These are phyloP conservation scores for Wallacemonas sp. DNA, from an alignment of 208 protist species.

Conservation along the genomic window DNA sequence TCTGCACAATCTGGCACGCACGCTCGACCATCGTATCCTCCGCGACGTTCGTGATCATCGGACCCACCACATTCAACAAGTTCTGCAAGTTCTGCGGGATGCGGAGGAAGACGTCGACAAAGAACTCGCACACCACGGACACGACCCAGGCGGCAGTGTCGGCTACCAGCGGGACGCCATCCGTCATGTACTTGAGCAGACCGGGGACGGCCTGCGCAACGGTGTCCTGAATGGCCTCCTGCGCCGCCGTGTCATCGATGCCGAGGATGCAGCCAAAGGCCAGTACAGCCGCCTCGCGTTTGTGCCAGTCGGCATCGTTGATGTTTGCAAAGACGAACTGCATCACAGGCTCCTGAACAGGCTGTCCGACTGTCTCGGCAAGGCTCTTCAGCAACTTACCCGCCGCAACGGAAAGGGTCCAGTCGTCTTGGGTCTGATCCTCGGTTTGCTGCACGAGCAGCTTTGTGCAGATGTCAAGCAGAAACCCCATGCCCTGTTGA, in stretches of 20 bases:
- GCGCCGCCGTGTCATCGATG: conserved; percentile 68
- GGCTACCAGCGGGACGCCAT: conserved; percentile 80
- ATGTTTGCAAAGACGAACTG: conserved; percentile 95
- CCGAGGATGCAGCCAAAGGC: conserved; percentile 97
- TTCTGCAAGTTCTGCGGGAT: conserved; percentile 58
- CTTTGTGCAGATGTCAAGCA: conserved; percentile 89
- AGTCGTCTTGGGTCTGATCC: conserved; percentile 91
- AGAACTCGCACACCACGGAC: conserved; percentile 93
- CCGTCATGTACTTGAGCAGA: conserved; percentile 87
- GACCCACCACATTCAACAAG: conserved; percentile 67
- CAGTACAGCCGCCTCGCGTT: conserved; percentile 94
- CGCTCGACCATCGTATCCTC: conserved; percentile 83
- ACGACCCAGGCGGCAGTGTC: conserved; percentile 96
- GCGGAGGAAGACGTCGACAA: conserved; percentile 74
- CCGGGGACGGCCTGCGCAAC: conserved; percentile 88
- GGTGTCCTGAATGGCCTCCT: conserved; percentile 78
- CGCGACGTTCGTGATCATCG: conserved; percentile 52
- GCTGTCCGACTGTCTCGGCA: conserved; percentile 66
- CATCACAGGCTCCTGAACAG: conserved; percentile 88
- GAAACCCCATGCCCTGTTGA: conserved; percentile 64
- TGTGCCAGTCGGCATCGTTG: conserved; percentile 89
- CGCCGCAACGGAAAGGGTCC: conserved; percentile 94
- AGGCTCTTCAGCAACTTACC: conserved; percentile 91
- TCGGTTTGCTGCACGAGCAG: conserved; percentile 93
- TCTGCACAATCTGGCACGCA: conserved; percentile 94